A percentile compares a stretch with the other conserved stretches of the same genome.
These are phyloP conservation scores for Ottelia alismoides DNA, from an alignment of 106 monocot genomes.

Conservation along the genomic window DNA sequence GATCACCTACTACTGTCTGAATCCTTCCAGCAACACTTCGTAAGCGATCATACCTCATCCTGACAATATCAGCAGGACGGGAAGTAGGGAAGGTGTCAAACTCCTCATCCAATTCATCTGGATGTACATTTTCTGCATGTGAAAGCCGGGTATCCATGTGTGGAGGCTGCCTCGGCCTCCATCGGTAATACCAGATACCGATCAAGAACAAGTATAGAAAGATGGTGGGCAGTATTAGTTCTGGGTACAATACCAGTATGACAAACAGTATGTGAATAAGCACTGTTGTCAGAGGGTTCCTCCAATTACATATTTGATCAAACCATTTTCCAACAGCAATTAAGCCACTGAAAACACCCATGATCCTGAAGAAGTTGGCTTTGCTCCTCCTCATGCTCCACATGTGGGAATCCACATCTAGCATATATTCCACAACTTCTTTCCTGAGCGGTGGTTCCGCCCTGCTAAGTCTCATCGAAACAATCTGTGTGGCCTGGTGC, in stretches of 20 bases:
- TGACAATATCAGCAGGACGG: conserved; percentile 5
- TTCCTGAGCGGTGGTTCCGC: conserved; percentile 7
- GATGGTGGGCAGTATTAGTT: conserved; percentile 9
- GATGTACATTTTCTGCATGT: conserved; percentile 6
- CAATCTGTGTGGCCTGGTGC: conserved; percentile 10
- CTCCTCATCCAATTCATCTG: conserved; percentile 11
- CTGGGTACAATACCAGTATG: conserved; percentile 6
- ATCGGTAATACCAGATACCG: conserved; percentile 6
- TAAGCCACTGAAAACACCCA: conserved; percentile 3
- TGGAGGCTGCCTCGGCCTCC: conserved; percentile 10
- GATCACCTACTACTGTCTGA: conserved; percentile 12
- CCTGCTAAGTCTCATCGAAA: neutral
- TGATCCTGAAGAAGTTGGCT: conserved; percentile 14
- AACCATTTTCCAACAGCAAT: conserved; percentile 3
- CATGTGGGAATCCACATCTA: conserved; percentile 13
- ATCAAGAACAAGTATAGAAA: conserved; percentile 14
- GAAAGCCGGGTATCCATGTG: conserved; percentile 10
- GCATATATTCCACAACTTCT: conserved; percentile 12
- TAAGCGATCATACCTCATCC: conserved; percentile 10
- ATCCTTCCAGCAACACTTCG: conserved; percentile 6
- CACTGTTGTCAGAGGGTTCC: conserved; percentile 5
- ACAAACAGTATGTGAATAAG: conserved; percentile 6
- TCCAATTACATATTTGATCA: conserved; percentile 9
- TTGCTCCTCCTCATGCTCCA: conserved; percentile 17
- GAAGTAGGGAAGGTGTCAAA: conserved; percentile 7